Base-by-base conservation (phyloP, 139 green algal genomes). In the Ulvella scutata region DNA sequence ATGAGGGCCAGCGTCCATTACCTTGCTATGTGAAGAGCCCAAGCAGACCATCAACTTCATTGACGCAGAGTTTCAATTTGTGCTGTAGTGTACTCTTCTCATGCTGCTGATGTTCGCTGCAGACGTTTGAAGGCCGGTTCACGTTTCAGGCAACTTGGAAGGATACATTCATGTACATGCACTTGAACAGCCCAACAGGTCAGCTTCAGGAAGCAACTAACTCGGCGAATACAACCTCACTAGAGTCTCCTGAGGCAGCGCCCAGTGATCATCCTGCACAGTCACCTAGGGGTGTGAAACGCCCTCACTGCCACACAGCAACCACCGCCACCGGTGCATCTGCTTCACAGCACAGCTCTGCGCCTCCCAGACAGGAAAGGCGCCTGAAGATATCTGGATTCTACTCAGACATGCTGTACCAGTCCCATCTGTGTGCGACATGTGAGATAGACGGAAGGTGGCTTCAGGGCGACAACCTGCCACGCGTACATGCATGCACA, bases 351-450 rank as follows among this genome's bases (percentile, higher is more conserved):
- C 40, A 59, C 40, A 26, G 17, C 17, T 26, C 51, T 10, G 17
- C n/a, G 9, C 51, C 7, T 23, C 7, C 33, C 20, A n/a, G 51
- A 23, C 10, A 29, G 17, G 51, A 67, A 23, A 67, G 6, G 13
- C 31, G 51, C 13, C 72, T 80, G 3, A 37, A 37, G 2, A 67
- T 85, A 3, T 4, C 21, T 3, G 80, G 82, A 21, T 74, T 93
- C 31, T 89, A 85, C 78, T 88, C 81, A 17, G 93, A 98, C 79
- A 72, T 96, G 43, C 82, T 98, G 38, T 94, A 97, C 83, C 89
- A 94, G 75, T 80, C 90, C 17, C 97, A 88, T 86, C 83, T 90
- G 40, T 97, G 88, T 72, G 87, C 91, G 2, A 87, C 77, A 9
- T 29, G 84, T 7, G 79, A 85, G 4, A 40, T 96, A 21, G 76